Evolutionary conservation across 2,329 filamentous ascomycete species (phyloP).

Genomic region (Akanthomyces lecanii): DNA sequence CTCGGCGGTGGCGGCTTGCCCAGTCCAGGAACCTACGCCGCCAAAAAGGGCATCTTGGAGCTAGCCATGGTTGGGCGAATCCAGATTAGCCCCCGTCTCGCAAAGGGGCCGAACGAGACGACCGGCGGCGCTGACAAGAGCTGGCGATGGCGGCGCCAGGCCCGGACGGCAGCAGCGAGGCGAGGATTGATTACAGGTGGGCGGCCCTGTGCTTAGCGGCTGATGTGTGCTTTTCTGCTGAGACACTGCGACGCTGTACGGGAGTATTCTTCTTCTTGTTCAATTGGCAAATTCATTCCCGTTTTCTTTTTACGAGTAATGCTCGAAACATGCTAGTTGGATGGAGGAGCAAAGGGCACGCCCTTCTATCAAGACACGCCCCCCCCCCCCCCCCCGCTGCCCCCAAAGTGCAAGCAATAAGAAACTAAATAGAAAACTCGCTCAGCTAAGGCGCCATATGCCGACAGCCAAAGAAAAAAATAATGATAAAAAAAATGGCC

Average conservation of each 20-base stretch:
- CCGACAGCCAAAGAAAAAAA: neutral
- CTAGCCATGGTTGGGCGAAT: neutral
- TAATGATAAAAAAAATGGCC: neutral
- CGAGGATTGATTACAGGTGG: constrained; percentile 1
- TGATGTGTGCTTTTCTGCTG: neutral
- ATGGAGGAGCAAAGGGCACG: too few relatives aligned
- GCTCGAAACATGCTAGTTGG: too few relatives aligned
- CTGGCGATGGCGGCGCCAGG: neutral
- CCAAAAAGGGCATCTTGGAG: neutral
- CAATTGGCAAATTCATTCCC: neutral
- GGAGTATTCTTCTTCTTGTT: neutral
- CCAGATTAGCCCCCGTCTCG: neutral
- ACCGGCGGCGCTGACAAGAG: neutral
- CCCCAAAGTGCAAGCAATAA: too few relatives aligned
- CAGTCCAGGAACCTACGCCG: neutral
- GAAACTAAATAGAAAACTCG: neutral
- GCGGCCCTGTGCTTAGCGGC: neutral
- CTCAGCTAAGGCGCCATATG: constrained; percentile 13
- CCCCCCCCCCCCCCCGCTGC: too few relatives aligned
- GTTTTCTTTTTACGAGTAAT: neutral
- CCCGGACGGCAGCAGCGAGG: neutral
- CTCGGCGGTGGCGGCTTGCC: neutral
- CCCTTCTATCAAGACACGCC: too few relatives aligned
- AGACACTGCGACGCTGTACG: neutral
- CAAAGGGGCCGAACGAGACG: neutral